Base-by-base conservation (phyloP, 148 eudicot genomes). In the Camellia japonica region DNA sequence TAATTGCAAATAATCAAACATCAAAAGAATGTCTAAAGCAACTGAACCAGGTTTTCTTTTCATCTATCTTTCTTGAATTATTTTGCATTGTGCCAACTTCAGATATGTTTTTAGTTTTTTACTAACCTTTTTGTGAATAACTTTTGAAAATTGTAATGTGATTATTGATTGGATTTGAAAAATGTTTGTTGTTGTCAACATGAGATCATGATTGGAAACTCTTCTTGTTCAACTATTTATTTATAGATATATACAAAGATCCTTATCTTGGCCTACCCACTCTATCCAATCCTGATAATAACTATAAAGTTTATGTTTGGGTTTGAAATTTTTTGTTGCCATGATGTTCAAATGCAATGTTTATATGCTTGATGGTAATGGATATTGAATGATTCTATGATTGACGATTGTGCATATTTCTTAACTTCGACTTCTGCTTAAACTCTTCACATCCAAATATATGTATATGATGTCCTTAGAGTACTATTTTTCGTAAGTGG, bases 21-120 rank as follows among this genome's bases (percentile, higher is more conserved):
- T 92, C 99, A 44, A 94, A 85, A 81, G 98, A 96, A 81, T 86
- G 92, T 68, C 88, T 96, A 65, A 96, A 91, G 92, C 99, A 96
- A 86, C 90, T 96, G 87, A 94, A 92, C 80, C 99, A 96, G 98
- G 99, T 95, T 51, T 80, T 54, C 47, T 56, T 44, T 78, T 70
- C 16, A 59, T 44, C 15, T 44, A 61, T 66, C 75, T 41, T 46
- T 42, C 54, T 73, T 70, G 15, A 74, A 18, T 74, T 63, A 3
- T 43, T 74, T 30, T 58, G 52, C 56, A 23, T 23, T 20, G 60
- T 14, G 38, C 68, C 62, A 38, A 62, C 79, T 30, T 61, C 23
- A 64, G 5, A 11, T 79, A n/a, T 11, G 3, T 69, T 16, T n/a
- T 56, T 6, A 18, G 43, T 67, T 64, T 30, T 71, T 47, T 30